Percentiles rank a stretch among this genome's conserved stretches.
Conservation (phyloP, 1,284 basidiomycete species). For the Microbotryum intermedium region DNA sequence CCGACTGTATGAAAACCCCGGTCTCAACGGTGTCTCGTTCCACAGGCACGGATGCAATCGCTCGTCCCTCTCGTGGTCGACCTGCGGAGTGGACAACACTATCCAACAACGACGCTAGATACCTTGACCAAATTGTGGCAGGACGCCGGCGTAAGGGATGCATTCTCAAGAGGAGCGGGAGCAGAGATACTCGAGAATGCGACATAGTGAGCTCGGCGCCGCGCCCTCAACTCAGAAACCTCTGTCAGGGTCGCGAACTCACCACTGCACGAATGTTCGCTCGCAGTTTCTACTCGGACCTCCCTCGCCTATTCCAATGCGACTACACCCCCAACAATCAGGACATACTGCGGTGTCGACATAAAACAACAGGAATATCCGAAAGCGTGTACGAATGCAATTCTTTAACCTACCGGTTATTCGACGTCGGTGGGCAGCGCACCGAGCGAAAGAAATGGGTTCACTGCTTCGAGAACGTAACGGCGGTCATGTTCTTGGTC, state of each 20-base stretch:
- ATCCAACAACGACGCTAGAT: conserved; percentile 55
- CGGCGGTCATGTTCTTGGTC: conserved; percentile 40
- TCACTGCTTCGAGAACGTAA: conserved; percentile 43
- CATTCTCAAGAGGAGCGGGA: conserved; percentile 68
- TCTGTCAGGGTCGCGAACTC: too few species aligned
- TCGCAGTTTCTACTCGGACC: conserved; percentile 57
- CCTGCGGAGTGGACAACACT: conserved; percentile 68
- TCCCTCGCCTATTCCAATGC: conserved; percentile 58
- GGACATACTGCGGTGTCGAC: conserved; percentile 85
- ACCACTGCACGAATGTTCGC: conserved; percentile 11
- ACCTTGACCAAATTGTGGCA: conserved; percentile 67
- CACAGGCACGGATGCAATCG: too few species aligned
- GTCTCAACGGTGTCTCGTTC: too few species aligned
- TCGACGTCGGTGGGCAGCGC: conserved; percentile 42
- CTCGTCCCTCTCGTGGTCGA: conserved; percentile 40
- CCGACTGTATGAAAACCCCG: too few species aligned
- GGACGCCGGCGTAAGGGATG: conserved; percentile 64
- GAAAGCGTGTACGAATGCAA: conserved; percentile 55
- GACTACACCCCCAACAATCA: conserved; percentile 73
- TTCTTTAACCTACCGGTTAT: conserved; percentile 38
- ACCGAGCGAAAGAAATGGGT: conserved; percentile 40
- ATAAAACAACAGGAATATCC: conserved; percentile 94
- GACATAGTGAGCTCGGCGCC: conserved; percentile 13
- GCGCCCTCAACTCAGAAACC: too few species aligned
- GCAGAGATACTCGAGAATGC: conserved; percentile 65